Conservation (phyloP, 495 filamentous ascomycete species). For the Hyaloscypha bicolor region DNA sequence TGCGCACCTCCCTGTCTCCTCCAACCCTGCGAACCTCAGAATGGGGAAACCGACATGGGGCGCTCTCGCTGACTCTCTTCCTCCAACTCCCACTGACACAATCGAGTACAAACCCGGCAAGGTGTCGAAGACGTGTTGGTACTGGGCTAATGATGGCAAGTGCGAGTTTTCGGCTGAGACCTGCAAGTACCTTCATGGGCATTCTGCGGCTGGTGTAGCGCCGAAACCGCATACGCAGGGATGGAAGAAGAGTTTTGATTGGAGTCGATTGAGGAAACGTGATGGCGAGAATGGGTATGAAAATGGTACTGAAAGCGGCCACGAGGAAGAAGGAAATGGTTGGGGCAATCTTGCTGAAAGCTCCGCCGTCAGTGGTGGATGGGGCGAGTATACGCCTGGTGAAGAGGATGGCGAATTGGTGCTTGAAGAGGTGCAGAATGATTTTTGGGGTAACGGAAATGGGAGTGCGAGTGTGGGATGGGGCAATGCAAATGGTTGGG, state of each 20-base stretch:
- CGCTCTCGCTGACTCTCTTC: slow-evolving; percentile 12
- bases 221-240: neutral
- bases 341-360: neutral
- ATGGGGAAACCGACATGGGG: slow-evolving; percentile 20
- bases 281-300: neutral
- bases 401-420: slow-evolving; percentile 1
- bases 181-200: slow-evolving; percentile 27
- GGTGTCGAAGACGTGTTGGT: slow-evolving; percentile 18
- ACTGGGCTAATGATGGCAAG: slow-evolving; percentile 19
- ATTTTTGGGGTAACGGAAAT: neutral
- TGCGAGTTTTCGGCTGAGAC: slow-evolving; percentile 14
- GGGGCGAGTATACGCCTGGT: neutral
- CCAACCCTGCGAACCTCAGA: slow-evolving; percentile 6
- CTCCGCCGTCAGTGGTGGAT: neutral
- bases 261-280: neutral
- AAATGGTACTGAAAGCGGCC: neutral
- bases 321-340: neutral
- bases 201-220: slow-evolving; percentile 10
- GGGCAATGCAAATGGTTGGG: neutral
- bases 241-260: neutral
- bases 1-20: neutral
- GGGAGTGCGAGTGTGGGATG: neutral
- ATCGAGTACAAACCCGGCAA: neutral
- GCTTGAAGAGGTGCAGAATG: slow-evolving; percentile 3
- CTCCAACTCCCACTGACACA: neutral